phyloP scores from a whole-genome alignment of 176 grass and related monocot genomes.

The Otatea glauca region DNA sequence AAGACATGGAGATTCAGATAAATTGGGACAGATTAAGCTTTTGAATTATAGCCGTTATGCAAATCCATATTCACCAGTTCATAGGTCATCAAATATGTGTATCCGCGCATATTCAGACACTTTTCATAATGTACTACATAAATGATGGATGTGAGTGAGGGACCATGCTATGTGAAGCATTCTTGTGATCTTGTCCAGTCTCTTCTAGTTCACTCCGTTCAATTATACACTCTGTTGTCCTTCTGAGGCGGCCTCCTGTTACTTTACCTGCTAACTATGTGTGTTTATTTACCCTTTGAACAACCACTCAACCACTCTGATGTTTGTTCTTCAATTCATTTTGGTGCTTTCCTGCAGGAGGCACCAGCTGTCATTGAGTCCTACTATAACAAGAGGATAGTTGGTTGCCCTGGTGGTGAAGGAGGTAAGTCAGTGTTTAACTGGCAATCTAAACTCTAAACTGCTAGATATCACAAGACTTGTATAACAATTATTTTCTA shows the following conservation, averaged over 20 bases:
- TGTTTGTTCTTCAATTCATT: constrained; percentile 41
- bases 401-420: constrained; percentile 92
- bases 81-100: constrained; percentile 11
- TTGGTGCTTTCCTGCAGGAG: constrained; percentile 61
- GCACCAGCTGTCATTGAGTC: constrained; percentile 84
- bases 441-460: constrained; percentile 17
- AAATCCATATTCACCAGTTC: background rate
- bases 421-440: constrained; percentile 66
- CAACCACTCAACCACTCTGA: constrained; percentile 18
- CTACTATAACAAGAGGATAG: constrained; percentile 93
- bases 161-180: constrained; percentile 12
- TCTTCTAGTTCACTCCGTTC: background rate
- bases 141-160: background rate
- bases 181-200: background rate
- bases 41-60: background rate
- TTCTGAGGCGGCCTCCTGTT: background rate
- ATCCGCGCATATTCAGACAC: constrained; percentile 19
- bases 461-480: background rate
- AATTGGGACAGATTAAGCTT: background rate
- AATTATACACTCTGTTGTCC: background rate
- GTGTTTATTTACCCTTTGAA: background rate
- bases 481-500: constrained; percentile 12
- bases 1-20: background rate
- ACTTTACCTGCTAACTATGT: constrained; percentile 4
- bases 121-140: constrained; percentile 9